Percentiles rank a stretch among this genome's conserved stretches.
Conservation (phyloP, 2,329 filamentous ascomycete species). For the Apiospora aurea region DNA sequence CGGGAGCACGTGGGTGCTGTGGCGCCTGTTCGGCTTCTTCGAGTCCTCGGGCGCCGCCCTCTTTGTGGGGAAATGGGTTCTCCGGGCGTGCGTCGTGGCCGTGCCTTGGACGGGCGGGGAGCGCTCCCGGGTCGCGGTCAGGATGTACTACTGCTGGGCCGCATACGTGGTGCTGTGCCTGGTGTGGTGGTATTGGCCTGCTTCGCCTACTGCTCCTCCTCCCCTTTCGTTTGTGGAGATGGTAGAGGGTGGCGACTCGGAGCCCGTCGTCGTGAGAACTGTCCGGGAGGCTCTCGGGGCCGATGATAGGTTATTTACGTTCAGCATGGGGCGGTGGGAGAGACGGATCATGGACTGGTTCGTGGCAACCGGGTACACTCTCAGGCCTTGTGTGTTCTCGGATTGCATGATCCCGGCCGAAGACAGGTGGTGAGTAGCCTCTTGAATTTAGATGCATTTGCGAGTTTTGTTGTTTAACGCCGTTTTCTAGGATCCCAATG, state of each 20-base stretch:
- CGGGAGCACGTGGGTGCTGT: not conserved
- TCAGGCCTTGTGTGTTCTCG: constrained; percentile 7
- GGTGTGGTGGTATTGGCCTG: not conserved
- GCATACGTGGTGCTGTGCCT: not conserved
- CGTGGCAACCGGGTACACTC: not conserved
- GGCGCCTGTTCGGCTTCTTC: not conserved
- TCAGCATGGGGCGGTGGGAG: not conserved
- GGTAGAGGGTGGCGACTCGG: not conserved
- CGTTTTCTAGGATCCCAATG: not conserved
- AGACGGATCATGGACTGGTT: constrained; percentile 15
- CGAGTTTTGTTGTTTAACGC: not conserved
- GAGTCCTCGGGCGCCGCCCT: not conserved
- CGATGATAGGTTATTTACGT: not conserved
- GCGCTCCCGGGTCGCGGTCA: not conserved
- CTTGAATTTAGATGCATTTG: not conserved
- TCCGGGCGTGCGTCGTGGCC: not conserved
- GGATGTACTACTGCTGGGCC: not conserved
- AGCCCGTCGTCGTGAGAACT: not conserved
- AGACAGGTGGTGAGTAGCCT: not conserved
- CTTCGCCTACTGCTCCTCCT: not conserved
- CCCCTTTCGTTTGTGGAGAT: not conserved
- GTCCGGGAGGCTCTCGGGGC: not conserved
- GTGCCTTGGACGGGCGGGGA: not conserved
- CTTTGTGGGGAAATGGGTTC: not conserved
- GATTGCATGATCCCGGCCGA: not conserved